Conservation (phyloP, 2,329 filamentous ascomycete genomes). For the Botrytis fabae region DNA sequence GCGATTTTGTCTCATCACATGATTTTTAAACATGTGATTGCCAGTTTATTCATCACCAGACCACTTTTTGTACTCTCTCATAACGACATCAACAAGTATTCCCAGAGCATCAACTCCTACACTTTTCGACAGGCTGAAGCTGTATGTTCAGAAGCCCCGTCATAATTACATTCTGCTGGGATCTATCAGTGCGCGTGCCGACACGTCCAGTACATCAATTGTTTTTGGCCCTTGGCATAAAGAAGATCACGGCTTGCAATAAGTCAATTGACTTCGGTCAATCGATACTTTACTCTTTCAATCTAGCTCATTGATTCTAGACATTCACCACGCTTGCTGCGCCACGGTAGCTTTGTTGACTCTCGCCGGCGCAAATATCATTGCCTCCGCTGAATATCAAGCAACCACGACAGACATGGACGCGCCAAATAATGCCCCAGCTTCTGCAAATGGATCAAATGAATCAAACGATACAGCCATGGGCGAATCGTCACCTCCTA, state of each 20-base stretch:
- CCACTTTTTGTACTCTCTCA: slow-evolving; percentile 23
- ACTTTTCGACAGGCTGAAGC: not conserved
- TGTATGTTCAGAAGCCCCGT: not conserved
- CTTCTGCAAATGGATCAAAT: slow-evolving; percentile 23
- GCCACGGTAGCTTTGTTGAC: slow-evolving; percentile 2
- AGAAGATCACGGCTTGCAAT: slow-evolving; percentile 9
- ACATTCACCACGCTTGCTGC: slow-evolving; percentile 8
- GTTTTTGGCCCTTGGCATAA: not conserved
- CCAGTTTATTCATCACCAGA: slow-evolving; percentile 22
- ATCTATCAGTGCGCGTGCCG: slow-evolving; percentile 21
- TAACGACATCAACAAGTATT: slow-evolving; percentile 9
- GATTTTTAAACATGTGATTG: slow-evolving; percentile 19
- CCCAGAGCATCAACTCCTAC: slow-evolving; percentile 13
- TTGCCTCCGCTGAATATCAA: slow-evolving; percentile 27
- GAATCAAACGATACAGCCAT: not conserved
- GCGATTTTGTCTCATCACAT: slow-evolving; percentile 23
- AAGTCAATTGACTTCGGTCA: slow-evolving; percentile 31
- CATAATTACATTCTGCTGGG: slow-evolving; percentile 2
- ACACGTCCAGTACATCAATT: slow-evolving; percentile 15
- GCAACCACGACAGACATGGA: slow-evolving; percentile 32
- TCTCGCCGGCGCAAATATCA: slow-evolving; percentile 26
- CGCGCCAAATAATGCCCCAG: slow-evolving; percentile 32
- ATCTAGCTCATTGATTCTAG: slow-evolving; percentile 17
- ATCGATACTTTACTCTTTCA: slow-evolving; percentile 15
- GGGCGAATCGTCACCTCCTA: slow-evolving; percentile 35